Evolutionary conservation across 768 basidiomycete genomes (phyloP).

Genomic region (Lentinus tigrinus): DNA sequence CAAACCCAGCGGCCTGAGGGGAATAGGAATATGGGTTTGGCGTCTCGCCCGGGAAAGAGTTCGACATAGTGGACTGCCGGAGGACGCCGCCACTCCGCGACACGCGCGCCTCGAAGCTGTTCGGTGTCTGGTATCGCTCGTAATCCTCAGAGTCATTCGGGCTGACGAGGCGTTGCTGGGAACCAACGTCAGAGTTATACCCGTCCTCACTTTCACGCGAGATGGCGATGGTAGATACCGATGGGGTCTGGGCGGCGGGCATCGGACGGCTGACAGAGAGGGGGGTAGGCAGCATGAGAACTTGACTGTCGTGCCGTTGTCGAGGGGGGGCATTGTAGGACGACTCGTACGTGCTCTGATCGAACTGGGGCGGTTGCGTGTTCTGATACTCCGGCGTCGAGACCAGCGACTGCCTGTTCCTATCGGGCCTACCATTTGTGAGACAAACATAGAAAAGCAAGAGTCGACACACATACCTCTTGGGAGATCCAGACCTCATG

Average conservation of each 20-base stretch:
- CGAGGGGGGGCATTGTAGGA: constrained; percentile 42
- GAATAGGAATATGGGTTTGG: constrained; percentile 59
- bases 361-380: constrained; percentile 48
- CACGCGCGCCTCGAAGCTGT: constrained; percentile 40
- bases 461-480: constrained; percentile 48
- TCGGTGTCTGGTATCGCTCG: constrained; percentile 15
- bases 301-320: constrained; percentile 65
- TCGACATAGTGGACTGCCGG: constrained; percentile 37
- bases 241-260: constrained; percentile 35
- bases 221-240: constrained; percentile 41
- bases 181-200: constrained; percentile 36
- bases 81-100: constrained; percentile 39
- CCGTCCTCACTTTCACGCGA: constrained; percentile 47
- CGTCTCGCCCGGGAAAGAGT: constrained; percentile 45
- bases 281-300: constrained; percentile 75
- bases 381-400: constrained; percentile 73
- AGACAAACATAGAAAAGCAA: not conserved
- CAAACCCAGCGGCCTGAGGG: constrained; percentile 36
- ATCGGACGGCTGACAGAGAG: constrained; percentile 56
- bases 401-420: constrained; percentile 70
- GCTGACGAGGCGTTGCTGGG: constrained; percentile 44
- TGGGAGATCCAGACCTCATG: constrained; percentile 42
- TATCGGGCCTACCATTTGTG: constrained; percentile 23
- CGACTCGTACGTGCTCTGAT: constrained; percentile 65
- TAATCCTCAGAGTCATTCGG: constrained; percentile 28